Conservation (phyloP, 495 filamentous ascomycete species). For the Penicillium verhagenii region DNA sequence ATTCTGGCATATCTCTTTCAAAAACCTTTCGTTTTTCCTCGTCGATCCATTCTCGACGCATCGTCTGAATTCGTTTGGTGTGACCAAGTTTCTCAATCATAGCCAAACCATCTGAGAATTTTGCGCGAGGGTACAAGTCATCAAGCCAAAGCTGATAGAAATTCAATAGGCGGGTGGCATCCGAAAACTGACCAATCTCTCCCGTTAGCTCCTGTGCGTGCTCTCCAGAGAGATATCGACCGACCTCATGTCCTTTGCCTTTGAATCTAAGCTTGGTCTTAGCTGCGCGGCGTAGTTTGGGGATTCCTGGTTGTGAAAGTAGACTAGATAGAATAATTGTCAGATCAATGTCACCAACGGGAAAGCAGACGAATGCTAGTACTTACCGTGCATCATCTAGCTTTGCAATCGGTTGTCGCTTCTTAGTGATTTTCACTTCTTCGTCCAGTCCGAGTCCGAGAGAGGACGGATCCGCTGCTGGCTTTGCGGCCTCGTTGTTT, state of each 20-base stretch:
- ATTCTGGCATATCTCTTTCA: not conserved
- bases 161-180: conserved; percentile 76
- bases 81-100: conserved; percentile 96
- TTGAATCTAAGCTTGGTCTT: conserved; percentile 74
- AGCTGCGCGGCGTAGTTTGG: conserved; percentile 70
- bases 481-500: conserved; percentile 24
- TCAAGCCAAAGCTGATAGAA: conserved; percentile 98
- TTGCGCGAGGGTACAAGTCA: conserved; percentile 90
- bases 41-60: conserved; percentile 83
- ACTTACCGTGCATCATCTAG: conserved; percentile 75
- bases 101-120: conserved; percentile 82
- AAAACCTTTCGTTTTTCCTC: conserved; percentile 50
- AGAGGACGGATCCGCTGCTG: conserved; percentile 31
- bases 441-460: conserved; percentile 73
- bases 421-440: conserved; percentile 77
- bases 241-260: conserved; percentile 91
- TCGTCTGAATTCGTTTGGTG: conserved; percentile 66
- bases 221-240: conserved; percentile 2
- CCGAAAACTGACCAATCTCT: conserved; percentile 64
- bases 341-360: not conserved
- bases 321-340: conserved; percentile 48
- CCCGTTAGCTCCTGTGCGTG: conserved; percentile 4
- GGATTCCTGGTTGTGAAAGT: conserved; percentile 77
- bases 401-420: conserved; percentile 73
- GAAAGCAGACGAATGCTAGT: not conserved